phyloP scores from a whole-genome alignment of 352 stramenopile species.

The Pythium periplocum region DNA sequence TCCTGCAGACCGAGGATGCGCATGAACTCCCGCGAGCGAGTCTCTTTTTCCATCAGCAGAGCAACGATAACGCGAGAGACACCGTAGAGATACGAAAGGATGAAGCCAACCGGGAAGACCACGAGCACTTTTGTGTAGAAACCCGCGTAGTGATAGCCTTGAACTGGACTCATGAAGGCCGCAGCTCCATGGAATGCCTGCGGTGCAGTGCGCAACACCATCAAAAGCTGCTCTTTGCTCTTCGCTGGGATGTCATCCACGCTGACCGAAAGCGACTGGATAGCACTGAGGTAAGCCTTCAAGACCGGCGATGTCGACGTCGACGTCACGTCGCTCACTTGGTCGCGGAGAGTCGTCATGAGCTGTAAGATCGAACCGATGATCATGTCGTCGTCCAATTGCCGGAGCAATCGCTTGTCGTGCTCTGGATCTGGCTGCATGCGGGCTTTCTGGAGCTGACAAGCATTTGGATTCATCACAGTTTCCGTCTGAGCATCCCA shows the following conservation, averaged over 20 bases:
- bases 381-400: constrained; percentile 52
- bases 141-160: constrained; percentile 43
- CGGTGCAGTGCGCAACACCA: constrained; percentile 47
- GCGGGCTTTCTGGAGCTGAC: constrained; percentile 36
- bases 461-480: constrained; percentile 19
- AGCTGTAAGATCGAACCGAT: constrained; percentile 31
- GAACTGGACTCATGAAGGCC: constrained; percentile 44
- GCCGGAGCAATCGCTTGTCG: constrained; percentile 36
- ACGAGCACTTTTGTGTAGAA: constrained; percentile 79
- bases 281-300: constrained; percentile 1
- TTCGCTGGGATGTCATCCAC: constrained; percentile 25
- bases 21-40: constrained; percentile 86
- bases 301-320: constrained; percentile 5
- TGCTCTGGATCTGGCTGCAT: constrained; percentile 8
- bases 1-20: constrained; percentile 88
- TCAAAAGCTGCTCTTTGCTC: constrained; percentile 34
- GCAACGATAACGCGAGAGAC: constrained; percentile 86
- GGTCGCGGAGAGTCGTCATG: constrained; percentile 8
- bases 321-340: background rate
- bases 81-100: constrained; percentile 91
- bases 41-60: constrained; percentile 93
- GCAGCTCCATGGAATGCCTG: constrained; percentile 48
- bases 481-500: constrained; percentile 39
- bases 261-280: constrained; percentile 10
- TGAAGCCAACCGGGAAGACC: constrained; percentile 87